These are phyloP conservation scores for Yamadazyma sp. DNA, from an alignment of 805 yeast species.

Conservation along the genomic window DNA sequence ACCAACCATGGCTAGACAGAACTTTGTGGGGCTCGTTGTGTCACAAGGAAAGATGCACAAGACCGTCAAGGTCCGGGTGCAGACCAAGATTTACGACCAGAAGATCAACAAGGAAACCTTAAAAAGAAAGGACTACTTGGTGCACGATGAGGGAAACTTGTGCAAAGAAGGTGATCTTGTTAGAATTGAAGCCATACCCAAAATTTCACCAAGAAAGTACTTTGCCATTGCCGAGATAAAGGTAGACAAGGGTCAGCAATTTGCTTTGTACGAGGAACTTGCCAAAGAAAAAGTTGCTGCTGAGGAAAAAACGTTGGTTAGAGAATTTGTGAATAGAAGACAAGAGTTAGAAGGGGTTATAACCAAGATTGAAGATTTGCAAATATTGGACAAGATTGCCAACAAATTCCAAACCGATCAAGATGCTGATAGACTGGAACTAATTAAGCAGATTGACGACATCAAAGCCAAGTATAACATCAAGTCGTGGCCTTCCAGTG, in stretches of 20 bases:
- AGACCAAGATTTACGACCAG: conserved; percentile 70
- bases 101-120: conserved; percentile 72
- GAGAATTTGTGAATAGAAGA: conserved; percentile 52
- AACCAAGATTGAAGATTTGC: conserved; percentile 39
- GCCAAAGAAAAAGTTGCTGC: conserved; percentile 64
- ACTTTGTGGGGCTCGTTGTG: conserved; percentile 87
- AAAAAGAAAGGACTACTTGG: conserved; percentile 79
- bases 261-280: conserved; percentile 71
- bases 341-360: conserved; percentile 25
- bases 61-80: conserved; percentile 90
- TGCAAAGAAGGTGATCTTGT: conserved; percentile 96
- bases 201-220: conserved; percentile 74
- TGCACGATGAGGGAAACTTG: conserved; percentile 89
- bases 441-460: conserved; percentile 30
- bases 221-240: conserved; percentile 93
- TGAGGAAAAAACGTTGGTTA: conserved; percentile 63
- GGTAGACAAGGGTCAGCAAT: conserved; percentile 86
- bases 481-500: conserved; percentile 41
- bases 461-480: conserved; percentile 40
- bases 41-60: conserved; percentile 96
- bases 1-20: conserved; percentile 75
- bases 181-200: conserved; percentile 86
- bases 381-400: conserved; percentile 32
- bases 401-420: conserved; percentile 24
- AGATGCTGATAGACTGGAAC: conserved; percentile 11